Percentiles rank a stretch among this genome's conserved stretches.
phyloP scores from a whole-genome alignment of 495 filamentous ascomycete genomes.

The Articulospora tetracladia region DNA sequence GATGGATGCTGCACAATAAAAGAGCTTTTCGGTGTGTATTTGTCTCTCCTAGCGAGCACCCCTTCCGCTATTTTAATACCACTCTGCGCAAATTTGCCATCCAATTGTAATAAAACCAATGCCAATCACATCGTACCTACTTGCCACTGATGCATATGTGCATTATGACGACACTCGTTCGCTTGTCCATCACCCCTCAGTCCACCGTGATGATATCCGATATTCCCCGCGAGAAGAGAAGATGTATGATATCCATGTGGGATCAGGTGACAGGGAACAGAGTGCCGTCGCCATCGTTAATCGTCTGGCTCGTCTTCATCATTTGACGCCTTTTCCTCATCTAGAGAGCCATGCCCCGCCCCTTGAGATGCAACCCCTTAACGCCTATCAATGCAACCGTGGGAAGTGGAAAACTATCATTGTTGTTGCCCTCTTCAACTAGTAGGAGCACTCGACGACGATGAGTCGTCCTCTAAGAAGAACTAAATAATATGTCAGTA shows the following conservation, averaged over 20 bases:
- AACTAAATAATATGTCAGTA: slow-evolving; percentile 22
- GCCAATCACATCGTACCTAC: background rate
- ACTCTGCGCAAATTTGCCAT: background rate
- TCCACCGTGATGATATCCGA: slow-evolving; percentile 29
- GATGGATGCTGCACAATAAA: slow-evolving; percentile 2
- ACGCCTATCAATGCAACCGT: slow-evolving; percentile 25
- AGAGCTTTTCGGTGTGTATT: slow-evolving; percentile 25
- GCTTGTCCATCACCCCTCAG: slow-evolving; percentile 44
- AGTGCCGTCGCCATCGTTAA: slow-evolving; percentile 40
- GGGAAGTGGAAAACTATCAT: slow-evolving; percentile 16
- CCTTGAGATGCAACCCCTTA: slow-evolving; percentile 19
- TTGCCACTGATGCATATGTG: background rate
- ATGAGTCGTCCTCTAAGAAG: slow-evolving; percentile 27
- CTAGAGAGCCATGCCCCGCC: slow-evolving; percentile 16
- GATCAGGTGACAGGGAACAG: slow-evolving; percentile 53
- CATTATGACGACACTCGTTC: slow-evolving; percentile 34
- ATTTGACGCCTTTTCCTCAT: slow-evolving; percentile 21
- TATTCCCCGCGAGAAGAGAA: slow-evolving; percentile 14
- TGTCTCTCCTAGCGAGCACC: slow-evolving; percentile 19
- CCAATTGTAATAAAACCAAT: slow-evolving; percentile 3
- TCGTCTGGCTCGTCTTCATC: slow-evolving; percentile 31
- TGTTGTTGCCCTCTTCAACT: slow-evolving; percentile 25
- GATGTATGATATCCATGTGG: slow-evolving; percentile 28
- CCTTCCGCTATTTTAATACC: background rate
- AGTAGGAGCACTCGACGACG: slow-evolving; percentile 5